Base-by-base conservation (phyloP, 2,329 filamentous ascomycete species). In the Trichoderma breve region DNA sequence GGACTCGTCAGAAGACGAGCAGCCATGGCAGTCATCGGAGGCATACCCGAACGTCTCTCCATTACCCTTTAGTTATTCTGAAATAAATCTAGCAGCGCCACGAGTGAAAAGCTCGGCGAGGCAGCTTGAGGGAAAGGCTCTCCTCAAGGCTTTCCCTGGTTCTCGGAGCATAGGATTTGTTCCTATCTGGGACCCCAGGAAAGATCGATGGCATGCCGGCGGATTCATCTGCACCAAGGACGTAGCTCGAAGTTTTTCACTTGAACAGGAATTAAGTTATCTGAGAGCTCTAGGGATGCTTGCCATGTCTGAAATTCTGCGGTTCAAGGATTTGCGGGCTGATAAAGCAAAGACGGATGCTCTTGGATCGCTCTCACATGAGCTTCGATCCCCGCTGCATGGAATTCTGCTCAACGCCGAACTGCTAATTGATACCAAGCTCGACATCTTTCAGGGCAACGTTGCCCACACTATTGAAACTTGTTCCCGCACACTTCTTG, bases 371-470 rank as follows among this genome's bases (percentile, higher is more conserved):
- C 84, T 91, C 6, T 89, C 86, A 3, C 89, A 91, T 75, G 89
- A 91, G 76, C 79, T 91, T 15, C 83, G 89, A 5, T 89, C 86
- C 2, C 89, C 89, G 0, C 80, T 91, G 0, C 89, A 91, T 70
- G 89, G 89, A 3, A 86, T 91, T 36, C 79, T 91, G 0, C 84
- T 87, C 0, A 87, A 82, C 66, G 82, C 84, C 1, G 87, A 89
- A 73, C 78, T 89, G 4, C 75, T 90, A 0, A 82, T 84, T 4
- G 86, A 89, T n/a, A 88, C 86, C 0, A 73, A 79, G 0, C 79
- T 89, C 36, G 82, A 81, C 53, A 81, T 82, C 1, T 81, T 83
- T 6, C 87, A 88, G 73, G 79, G 81, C 3, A 83, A 85, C 18
- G 81, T 86, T 14, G 76, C 86, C 0, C 81, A 84, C 30, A 86